These are phyloP conservation scores for Diaporthe sp. DNA, from an alignment of 2,329 filamentous ascomycete genomes.

Conservation along the genomic window DNA sequence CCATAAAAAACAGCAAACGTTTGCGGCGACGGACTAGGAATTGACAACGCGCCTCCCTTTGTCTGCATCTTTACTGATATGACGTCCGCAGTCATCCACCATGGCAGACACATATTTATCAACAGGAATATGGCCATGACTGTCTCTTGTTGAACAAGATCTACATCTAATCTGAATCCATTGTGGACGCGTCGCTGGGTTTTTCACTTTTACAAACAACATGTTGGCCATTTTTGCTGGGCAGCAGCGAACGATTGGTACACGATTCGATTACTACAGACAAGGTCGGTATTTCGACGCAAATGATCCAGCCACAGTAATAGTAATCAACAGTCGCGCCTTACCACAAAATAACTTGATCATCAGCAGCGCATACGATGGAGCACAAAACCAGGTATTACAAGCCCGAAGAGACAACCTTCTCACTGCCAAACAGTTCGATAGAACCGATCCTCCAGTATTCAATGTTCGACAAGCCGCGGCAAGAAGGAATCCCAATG, in stretches of 20 bases:
- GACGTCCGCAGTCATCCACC: not conserved
- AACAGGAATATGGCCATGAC: not conserved
- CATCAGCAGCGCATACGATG: not conserved
- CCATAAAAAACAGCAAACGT: not conserved
- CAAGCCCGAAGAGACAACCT: not conserved
- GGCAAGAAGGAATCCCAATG: not conserved
- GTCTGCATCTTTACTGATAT: not conserved
- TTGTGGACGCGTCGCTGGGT: not conserved
- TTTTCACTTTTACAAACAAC: not conserved
- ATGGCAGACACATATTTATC: not conserved
- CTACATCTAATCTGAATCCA: not conserved
- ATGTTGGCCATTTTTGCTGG: not conserved
- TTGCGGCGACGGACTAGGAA: not conserved
- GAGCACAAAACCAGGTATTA: not conserved
- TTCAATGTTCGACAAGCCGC: not conserved
- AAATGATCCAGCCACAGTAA: accelerated
- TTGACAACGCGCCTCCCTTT: not conserved
- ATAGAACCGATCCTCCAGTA: not conserved
- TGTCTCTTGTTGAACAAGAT: not conserved
- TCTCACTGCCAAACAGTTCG: not conserved
- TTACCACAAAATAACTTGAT: not conserved
- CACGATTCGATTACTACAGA: not conserved
- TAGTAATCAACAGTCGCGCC: not conserved
- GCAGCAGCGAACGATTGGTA: not conserved
- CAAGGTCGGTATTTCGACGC: not conserved